Conservation (phyloP, 345 rosid species). For the Eucalyptus leucophloia region DNA sequence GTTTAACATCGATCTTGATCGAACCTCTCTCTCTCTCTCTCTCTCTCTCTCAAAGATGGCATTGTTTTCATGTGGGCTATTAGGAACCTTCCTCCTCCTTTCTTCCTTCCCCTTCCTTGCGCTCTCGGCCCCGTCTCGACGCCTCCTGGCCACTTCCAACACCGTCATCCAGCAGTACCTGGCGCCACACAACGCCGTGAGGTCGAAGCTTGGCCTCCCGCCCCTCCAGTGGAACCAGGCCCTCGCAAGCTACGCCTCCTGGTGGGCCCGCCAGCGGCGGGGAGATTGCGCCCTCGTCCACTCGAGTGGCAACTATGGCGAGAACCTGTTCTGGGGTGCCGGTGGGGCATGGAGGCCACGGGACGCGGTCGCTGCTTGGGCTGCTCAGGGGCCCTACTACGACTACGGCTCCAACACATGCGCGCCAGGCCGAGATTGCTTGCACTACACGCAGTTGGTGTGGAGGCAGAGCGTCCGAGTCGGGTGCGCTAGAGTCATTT, state of each 20-base stretch:
- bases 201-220: conserved; percentile 35
- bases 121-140: not conserved
- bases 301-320: conserved; percentile 40
- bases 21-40: not conserved
- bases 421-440: conserved; percentile 15
- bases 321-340: conserved; percentile 56
- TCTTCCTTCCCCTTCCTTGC: not conserved
- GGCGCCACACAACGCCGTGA: conserved; percentile 24
- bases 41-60: not conserved
- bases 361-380: conserved; percentile 48
- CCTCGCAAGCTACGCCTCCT: conserved; percentile 29
- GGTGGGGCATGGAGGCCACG: conserved; percentile 36
- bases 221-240: conserved; percentile 47
- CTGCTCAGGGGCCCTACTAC: conserved; percentile 27
- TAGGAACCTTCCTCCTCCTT: conserved; percentile 8
- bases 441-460: conserved; percentile 55
- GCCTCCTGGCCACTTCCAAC: not conserved
- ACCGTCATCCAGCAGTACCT: conserved; percentile 16
- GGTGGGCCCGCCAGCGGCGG: conserved; percentile 22
- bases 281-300: conserved; percentile 40
- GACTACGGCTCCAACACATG: conserved; percentile 31
- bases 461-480: conserved; percentile 47
- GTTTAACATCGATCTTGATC: not conserved
- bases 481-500: conserved; percentile 38
- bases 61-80: not conserved